phyloP scores from a whole-genome alignment of 495 filamentous ascomycete genomes.

The Talaromyces thailandensis region DNA sequence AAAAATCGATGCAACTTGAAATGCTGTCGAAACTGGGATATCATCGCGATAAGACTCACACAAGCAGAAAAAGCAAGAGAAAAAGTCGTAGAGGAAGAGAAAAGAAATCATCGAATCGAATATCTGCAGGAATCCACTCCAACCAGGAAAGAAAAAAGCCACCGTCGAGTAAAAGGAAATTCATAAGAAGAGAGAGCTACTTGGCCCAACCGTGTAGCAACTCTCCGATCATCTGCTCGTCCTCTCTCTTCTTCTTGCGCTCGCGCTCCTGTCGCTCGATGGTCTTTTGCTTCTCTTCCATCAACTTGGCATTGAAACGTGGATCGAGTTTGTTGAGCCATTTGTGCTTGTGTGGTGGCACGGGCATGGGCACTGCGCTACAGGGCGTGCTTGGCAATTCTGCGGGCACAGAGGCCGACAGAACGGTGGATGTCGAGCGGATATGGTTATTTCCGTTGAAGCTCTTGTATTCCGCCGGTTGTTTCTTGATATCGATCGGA shows the following conservation, averaged over 20 bases:
- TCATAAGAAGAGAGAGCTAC: background rate
- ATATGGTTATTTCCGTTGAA: background rate
- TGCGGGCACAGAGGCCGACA: background rate
- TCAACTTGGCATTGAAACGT: slow-evolving; percentile 5
- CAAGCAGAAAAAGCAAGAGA: background rate
- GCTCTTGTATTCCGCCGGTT: background rate
- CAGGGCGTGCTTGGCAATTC: background rate
- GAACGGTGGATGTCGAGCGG: background rate
- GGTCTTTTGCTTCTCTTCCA: background rate
- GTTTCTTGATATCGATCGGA: background rate
- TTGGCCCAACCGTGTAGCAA: slow-evolving; percentile 4
- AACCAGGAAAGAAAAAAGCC: background rate
- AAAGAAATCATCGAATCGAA: background rate
- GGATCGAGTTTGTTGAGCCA: slow-evolving; percentile 8
- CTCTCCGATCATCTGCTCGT: slow-evolving; percentile 1
- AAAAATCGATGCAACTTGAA: background rate
- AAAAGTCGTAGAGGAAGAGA: background rate
- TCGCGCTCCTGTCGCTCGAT: slow-evolving; percentile 2
- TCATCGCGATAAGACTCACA: slow-evolving; percentile 1
- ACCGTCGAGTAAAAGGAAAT: background rate
- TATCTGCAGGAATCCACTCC: background rate
- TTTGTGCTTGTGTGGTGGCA: slow-evolving; percentile 5
- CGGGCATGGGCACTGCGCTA: background rate
- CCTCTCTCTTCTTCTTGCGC: slow-evolving; percentile 4
- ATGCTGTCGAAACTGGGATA: background rate